phyloP scores from a whole-genome alignment of 306 rosid genomes.

The Pyrus communis region DNA sequence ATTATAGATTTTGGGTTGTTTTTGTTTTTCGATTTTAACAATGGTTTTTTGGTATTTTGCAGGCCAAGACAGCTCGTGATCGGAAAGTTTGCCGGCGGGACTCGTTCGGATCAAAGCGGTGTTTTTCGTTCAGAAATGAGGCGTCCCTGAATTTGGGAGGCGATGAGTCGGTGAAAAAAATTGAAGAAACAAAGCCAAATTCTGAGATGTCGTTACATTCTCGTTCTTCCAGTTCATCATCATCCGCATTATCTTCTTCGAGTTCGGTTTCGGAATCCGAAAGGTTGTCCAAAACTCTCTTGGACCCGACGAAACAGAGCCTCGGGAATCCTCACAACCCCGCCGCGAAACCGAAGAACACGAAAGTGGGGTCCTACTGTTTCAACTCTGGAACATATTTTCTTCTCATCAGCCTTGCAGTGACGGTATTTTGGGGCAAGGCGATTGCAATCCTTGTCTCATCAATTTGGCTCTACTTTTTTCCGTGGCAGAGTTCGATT shows the following conservation, averaged over 20 bases:
- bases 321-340: neutral
- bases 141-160: conserved; percentile 5
- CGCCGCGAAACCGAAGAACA: conserved; percentile 6
- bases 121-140: conserved; percentile 9
- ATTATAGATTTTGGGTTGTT: neutral
- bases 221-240: neutral
- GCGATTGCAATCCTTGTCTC: conserved; percentile 34
- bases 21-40: neutral
- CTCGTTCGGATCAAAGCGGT: conserved; percentile 30
- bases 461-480: conserved; percentile 35
- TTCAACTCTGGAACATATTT: conserved; percentile 22
- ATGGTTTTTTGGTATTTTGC: neutral
- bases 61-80: conserved; percentile 34
- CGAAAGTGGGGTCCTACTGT: conserved; percentile 1
- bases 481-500: conserved; percentile 1
- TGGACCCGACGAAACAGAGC: conserved; percentile 1
- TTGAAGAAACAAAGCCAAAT: conserved; percentile 1
- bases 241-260: conserved; percentile 20
- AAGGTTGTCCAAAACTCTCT: neutral
- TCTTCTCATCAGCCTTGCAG: conserved; percentile 38
- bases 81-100: conserved; percentile 16
- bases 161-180: conserved; percentile 5
- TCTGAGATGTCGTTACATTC: neutral
- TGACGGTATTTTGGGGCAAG: conserved; percentile 54
- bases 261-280: conserved; percentile 11